Conservation (phyloP, 2,329 filamentous ascomycete genomes). For the Pyrenophora teres region DNA sequence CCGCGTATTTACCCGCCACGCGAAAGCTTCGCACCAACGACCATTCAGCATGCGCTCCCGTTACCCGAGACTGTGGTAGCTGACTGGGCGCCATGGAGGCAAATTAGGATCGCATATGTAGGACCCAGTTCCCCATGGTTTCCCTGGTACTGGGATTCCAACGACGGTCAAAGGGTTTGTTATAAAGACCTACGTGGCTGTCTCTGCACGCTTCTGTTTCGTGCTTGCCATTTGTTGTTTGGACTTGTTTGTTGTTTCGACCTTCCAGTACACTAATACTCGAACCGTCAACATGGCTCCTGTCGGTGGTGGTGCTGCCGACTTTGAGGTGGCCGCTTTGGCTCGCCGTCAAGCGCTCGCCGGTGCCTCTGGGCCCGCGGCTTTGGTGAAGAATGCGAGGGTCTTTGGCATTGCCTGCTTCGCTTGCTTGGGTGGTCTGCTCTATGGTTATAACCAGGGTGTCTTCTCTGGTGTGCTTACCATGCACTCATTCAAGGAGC, state of each 20-base stretch:
- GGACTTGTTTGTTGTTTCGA: background rate
- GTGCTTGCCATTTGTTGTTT: background rate
- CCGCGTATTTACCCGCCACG: slow-evolving; percentile 6
- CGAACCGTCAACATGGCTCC: slow-evolving; percentile 43
- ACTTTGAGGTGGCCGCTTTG: slow-evolving; percentile 49
- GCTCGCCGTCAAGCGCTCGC: slow-evolving; percentile 48
- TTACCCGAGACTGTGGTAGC: slow-evolving; percentile 1
- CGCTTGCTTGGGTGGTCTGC: slow-evolving; percentile 56
- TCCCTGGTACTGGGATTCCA: background rate
- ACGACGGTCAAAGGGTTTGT: slow-evolving; percentile 2
- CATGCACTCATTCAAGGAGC: slow-evolving; percentile 53
- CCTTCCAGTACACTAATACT: background rate
- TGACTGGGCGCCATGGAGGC: background rate
- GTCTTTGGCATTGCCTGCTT: slow-evolving; percentile 62
- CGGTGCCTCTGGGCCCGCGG: slow-evolving; percentile 51
- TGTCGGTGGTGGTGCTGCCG: slow-evolving; percentile 37
- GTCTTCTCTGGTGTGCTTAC: slow-evolving; percentile 72
- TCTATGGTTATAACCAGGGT: slow-evolving; percentile 77
- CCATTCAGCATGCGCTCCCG: slow-evolving; percentile 1
- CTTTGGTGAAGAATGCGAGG: slow-evolving; percentile 56
- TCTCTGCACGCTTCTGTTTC: background rate
- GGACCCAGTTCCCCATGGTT: slow-evolving; percentile 2
- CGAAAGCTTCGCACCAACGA: slow-evolving; percentile 1
- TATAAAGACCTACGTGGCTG: slow-evolving; percentile 3
- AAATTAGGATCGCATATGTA: slow-evolving; percentile 9